Percentiles rank a stretch among this genome's conserved stretches.
phyloP scores from a whole-genome alignment of 2,329 filamentous ascomycete genomes.

The Tricladium varicosporioides region DNA sequence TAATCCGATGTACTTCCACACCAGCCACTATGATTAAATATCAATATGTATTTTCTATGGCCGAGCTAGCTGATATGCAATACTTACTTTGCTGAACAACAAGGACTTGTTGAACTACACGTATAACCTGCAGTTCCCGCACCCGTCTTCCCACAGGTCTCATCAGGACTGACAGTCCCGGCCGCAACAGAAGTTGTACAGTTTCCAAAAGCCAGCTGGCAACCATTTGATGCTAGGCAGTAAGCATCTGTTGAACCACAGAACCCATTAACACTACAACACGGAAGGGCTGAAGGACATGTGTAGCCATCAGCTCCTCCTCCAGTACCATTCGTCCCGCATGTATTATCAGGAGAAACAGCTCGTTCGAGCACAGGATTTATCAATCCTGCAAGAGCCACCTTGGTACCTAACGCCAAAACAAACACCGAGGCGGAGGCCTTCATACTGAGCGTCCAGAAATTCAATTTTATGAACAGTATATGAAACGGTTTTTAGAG shows the following conservation, averaged over 20 bases:
- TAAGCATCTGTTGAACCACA: slow-evolving; percentile 33
- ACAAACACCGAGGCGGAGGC: not conserved
- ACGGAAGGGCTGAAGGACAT: slow-evolving; percentile 22
- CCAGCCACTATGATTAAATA: slow-evolving; percentile 27
- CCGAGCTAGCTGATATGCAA: too few relatives aligned
- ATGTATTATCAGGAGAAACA: slow-evolving; percentile 25
- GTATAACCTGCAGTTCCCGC: slow-evolving; percentile 23
- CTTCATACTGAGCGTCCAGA: not conserved
- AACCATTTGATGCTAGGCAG: slow-evolving; percentile 30
- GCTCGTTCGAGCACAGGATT: slow-evolving; percentile 3
- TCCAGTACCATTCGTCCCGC: slow-evolving; percentile 19
- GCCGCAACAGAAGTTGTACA: slow-evolving; percentile 9
- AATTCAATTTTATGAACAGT: not conserved
- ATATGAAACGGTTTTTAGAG: not conserved
- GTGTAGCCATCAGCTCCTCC: slow-evolving; percentile 18
- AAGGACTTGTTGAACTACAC: slow-evolving; percentile 13
- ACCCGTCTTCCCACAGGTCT: slow-evolving; percentile 16
- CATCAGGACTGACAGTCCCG: slow-evolving; percentile 16
- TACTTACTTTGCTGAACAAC: slow-evolving; percentile 20
- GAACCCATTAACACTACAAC: slow-evolving; percentile 35
- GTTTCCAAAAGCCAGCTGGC: slow-evolving; percentile 25
- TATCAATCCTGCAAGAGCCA: slow-evolving; percentile 8
- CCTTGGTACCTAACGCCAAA: slow-evolving; percentile 2
- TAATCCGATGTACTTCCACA: slow-evolving; percentile 33
- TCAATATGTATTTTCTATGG: not conserved